phyloP scores from a whole-genome alignment of 1,139 yeast genomes.

The Spathaspora sp. region DNA sequence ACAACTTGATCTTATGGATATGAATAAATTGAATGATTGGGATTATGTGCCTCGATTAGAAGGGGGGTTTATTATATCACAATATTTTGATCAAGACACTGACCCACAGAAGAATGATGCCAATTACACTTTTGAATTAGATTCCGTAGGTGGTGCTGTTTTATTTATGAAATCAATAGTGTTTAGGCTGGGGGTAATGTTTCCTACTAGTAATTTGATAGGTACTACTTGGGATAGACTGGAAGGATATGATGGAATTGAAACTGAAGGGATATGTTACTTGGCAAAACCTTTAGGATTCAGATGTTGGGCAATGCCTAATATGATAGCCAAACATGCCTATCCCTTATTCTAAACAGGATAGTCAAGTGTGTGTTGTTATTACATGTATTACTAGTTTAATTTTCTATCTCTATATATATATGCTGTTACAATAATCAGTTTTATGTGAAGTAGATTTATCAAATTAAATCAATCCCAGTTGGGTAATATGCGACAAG shows the following conservation, averaged over 20 bases:
- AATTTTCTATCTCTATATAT: too few relatives aligned
- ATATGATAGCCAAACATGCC: slow-evolving; percentile 32
- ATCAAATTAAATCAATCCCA: too few relatives aligned
- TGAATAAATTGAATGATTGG: slow-evolving; percentile 31
- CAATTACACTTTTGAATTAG: slow-evolving; percentile 28
- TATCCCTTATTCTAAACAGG: too few relatives aligned
- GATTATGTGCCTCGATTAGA: slow-evolving; percentile 43
- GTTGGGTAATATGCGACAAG: too few relatives aligned
- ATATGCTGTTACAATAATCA: too few relatives aligned
- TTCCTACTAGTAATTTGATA: slow-evolving; percentile 46
- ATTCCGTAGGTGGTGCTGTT: slow-evolving; percentile 53
- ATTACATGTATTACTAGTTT: too few relatives aligned
- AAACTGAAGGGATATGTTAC: slow-evolving; percentile 53
- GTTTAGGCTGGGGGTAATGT: slow-evolving; percentile 44
- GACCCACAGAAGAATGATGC: slow-evolving; percentile 14
- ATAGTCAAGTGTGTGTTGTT: too few relatives aligned
- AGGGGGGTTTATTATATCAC: slow-evolving; percentile 20
- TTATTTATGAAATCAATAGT: slow-evolving; percentile 41
- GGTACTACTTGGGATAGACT: slow-evolving; percentile 49
- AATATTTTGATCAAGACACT: slow-evolving; percentile 32
- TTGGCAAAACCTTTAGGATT: slow-evolving; percentile 45
- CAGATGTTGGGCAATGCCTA: slow-evolving; percentile 45
- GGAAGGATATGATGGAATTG: slow-evolving; percentile 56
- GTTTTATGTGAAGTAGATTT: too few relatives aligned
- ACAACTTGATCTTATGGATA: slow-evolving; percentile 32